Base-by-base conservation (phyloP, 2,329 filamentous ascomycete species). In the Biscogniauxia sp. region DNA sequence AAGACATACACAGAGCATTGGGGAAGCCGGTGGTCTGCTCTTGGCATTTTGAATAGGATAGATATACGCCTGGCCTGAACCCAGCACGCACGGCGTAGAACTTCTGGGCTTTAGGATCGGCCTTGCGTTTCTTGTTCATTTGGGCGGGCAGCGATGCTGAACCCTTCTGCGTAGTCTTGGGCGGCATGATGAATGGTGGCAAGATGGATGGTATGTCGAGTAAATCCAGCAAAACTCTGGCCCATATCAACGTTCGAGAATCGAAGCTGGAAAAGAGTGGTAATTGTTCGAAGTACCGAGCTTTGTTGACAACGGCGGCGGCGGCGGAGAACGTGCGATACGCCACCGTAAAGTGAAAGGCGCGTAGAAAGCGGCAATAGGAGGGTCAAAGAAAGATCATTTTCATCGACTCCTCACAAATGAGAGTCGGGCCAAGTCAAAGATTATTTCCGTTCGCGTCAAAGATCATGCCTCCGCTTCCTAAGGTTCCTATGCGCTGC, bases 1-100 rank as follows among this genome's bases (percentile, higher is more conserved):
- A 66, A 61, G 11, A 84, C 88, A 75, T 79, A 92, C 90, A 92
- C 41, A 83, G 76, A 60, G 89, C 89, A 20, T 88, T 88, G 69
- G 77, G 80, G 72, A 83, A 88, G 1, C 86, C 85, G 0, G 80
- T 78, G 45, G 82, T 88, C 70, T 88, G 84, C 60, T 78, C 75
- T 72, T 86, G 79, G 68, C 87, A 89, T 56, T 88, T 83, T n/a
- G 78, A 69, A 80, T 86, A 90, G 2, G 76, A 82, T 59, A 79
- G 73, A 71, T 88, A 89, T n/a, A 90, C 82, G 7, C 87, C 86
- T 0, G 85, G 84, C 13, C 72, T 75, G 63, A 79, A 77, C 17
- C 87, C 87, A 49, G 76, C 79, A 51, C 80, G 79, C 28, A 90
- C 87, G 20, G 84, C 87, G 70, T 90, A 90, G 71, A 79, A 90